Evolutionary conservation across 2,329 filamentous ascomycete genomes (phyloP).

Genomic region (Endoconidiophora polonica): DNA sequence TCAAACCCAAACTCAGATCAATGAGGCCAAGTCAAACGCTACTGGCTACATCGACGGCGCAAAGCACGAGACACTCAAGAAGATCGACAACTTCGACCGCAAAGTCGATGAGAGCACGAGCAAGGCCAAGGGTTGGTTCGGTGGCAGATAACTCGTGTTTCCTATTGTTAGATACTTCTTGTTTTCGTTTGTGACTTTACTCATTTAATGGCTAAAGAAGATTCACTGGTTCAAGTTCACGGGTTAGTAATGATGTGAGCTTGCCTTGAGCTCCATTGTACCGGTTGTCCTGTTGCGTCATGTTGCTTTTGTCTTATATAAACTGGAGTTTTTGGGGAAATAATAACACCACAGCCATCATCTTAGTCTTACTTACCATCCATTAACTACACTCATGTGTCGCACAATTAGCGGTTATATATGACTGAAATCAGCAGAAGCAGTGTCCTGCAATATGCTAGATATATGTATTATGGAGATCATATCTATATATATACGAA

Average conservation of each 20-base stretch:
- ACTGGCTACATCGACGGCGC: constrained; percentile 45
- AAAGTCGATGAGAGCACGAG: constrained; percentile 62
- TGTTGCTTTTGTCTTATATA: no score
- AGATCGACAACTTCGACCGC: constrained; percentile 68
- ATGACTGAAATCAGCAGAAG: no score
- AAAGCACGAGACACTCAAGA: constrained; percentile 47
- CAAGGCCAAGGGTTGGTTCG: constrained; percentile 88
- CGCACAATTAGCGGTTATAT: no score
- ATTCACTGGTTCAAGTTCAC: not conserved
- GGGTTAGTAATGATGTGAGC: not conserved
- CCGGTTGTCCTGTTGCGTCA: no score
- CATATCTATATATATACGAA: no score
- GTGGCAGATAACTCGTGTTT: constrained; percentile 31
- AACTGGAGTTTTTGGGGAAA: no score
- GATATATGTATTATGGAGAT: no score
- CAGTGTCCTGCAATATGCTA: no score
- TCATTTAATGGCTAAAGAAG: not conserved
- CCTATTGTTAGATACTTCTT: not conserved
- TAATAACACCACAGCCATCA: no score
- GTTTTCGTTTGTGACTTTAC: not conserved
- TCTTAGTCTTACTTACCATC: no score
- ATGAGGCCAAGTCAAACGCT: constrained; percentile 42
- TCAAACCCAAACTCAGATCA: constrained; percentile 46
- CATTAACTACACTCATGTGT: no score
- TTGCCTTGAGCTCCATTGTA: not conserved